A percentile compares a stretch with the other conserved stretches of the same genome.
phyloP scores from a whole-genome alignment of 2,329 filamentous ascomycete species.

The Fusarium camptoceras region DNA sequence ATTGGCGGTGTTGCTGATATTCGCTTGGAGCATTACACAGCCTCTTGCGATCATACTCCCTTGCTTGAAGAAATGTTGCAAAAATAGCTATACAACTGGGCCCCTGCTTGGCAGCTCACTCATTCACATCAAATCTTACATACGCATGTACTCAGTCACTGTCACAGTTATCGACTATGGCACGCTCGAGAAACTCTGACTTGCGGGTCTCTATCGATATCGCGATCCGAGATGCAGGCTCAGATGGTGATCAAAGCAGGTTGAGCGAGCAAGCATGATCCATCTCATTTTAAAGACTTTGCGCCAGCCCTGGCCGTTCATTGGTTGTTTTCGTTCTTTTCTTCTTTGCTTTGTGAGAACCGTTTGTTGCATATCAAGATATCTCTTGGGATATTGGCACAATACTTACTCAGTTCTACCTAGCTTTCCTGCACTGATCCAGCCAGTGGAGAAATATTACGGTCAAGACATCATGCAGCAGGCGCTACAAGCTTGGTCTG shows the following conservation, averaged over 20 bases:
- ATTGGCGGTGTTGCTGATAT: background rate
- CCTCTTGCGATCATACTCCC: slow-evolving; percentile 21
- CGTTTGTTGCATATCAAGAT: background rate
- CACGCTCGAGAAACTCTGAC: slow-evolving; percentile 2
- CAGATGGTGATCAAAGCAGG: background rate
- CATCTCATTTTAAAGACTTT: background rate
- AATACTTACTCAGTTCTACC: background rate
- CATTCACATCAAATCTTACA: slow-evolving; percentile 13
- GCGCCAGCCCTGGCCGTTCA: background rate
- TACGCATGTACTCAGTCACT: background rate
- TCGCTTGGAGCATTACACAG: slow-evolving; percentile 30
- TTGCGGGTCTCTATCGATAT: slow-evolving; percentile 1
- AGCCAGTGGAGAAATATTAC: background rate
- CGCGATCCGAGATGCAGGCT: slow-evolving; percentile 2
- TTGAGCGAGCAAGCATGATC: background rate
- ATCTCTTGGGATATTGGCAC: background rate
- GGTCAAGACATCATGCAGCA: background rate
- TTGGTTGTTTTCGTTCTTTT: background rate
- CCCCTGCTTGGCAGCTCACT: slow-evolving; percentile 9
- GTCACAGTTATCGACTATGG: background rate
- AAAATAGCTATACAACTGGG: slow-evolving; percentile 18
- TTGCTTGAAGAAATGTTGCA: background rate
- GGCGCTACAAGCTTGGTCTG: background rate
- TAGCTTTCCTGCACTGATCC: background rate
- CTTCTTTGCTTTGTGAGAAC: background rate